Base-by-base conservation (phyloP, 805 yeast species). In the Deakozyma indianensis region DNA sequence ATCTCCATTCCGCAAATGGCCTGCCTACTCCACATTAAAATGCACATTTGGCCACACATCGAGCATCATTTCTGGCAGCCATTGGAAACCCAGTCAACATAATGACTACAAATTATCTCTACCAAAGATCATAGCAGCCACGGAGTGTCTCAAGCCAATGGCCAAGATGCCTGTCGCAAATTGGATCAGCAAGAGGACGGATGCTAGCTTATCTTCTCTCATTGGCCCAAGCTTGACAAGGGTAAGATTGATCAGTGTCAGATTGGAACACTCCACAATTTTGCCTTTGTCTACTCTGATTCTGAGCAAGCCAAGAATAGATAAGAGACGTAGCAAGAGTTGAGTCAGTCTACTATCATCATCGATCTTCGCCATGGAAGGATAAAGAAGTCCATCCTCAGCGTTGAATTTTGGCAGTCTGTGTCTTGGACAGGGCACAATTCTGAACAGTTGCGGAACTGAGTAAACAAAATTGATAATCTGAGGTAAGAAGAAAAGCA, bases 361-460 rank as follows among this genome's bases (percentile, higher is more conserved):
- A 22, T 53, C 61, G 43, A 66, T 55, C 28, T 52, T 51, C 4
- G 64, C 67, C 28, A 59, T 51, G 1, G 92, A 83, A 20, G 94
- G 87, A 57, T 84, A 77, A 71, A 92, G 68, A 41, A 80, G 64
- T 1, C 90, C 87, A 49, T 83, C 80, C 15, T 69, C 62, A 11
- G 65, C 66, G 54, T 84, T 77, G 57, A 83, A 83, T 50, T 68
- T 72, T 1, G 99, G 99, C 59, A 92, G 58, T 56, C 99, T 72
- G 62, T 92, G 99, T 53, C 99, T 74, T 22, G 99, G 99, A 57
- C 97, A 92, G 3, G 92, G 94, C 18, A 92, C 80, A 1, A 92
- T 53, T 32, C 80, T 77, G 63, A 90, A 82, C 50, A 92, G 63
- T 62, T 92, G 99, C 1, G 98, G 97, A n/a, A 77, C 75, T 0